Conservation (phyloP, 2,329 filamentous ascomycete species). For the Talaromyces pinophilus region DNA sequence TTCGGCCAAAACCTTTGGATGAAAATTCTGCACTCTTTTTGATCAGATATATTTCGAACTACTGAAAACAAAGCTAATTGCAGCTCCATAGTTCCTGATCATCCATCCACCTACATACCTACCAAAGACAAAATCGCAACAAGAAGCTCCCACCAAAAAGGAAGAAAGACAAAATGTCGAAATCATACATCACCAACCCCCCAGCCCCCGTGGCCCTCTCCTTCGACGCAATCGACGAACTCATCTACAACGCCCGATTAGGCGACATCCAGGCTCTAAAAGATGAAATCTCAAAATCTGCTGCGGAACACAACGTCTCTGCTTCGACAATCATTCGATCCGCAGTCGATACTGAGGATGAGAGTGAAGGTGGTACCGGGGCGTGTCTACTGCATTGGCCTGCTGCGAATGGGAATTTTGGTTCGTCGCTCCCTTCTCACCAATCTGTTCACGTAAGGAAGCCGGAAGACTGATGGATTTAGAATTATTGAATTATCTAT, state of each 20-base stretch:
- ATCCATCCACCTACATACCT: not conserved
- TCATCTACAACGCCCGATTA: conserved; percentile 80
- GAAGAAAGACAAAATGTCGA: not conserved
- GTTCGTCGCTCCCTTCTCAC: conserved; percentile 52
- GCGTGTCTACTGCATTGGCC: conserved; percentile 76
- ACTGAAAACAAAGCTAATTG: not conserved
- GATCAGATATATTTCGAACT: too few relatives aligned
- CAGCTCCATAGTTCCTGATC: not conserved
- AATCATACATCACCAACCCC: conserved; percentile 14
- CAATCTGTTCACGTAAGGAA: too few relatives aligned
- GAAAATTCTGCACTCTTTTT: too few relatives aligned
- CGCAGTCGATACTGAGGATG: conserved; percentile 72
- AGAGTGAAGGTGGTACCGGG: conserved; percentile 63
- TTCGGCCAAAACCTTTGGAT: too few relatives aligned
- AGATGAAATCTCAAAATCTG: conserved; percentile 59
- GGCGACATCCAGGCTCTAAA: conserved; percentile 73
- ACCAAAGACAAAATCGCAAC: not conserved
- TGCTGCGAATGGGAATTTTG: conserved; percentile 81
- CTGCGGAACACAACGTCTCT: conserved; percentile 61
- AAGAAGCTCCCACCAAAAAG: not conserved
- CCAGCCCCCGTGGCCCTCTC: conserved; percentile 50
- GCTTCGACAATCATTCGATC: conserved; percentile 66
- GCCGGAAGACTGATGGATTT: not conserved
- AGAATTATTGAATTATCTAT: conserved; percentile 53
- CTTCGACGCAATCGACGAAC: conserved; percentile 84